Percentiles rank a stretch among this genome's conserved stretches.
phyloP scores from a whole-genome alignment of 2,329 filamentous ascomycete species.

The Cladophialophora exuberans region DNA sequence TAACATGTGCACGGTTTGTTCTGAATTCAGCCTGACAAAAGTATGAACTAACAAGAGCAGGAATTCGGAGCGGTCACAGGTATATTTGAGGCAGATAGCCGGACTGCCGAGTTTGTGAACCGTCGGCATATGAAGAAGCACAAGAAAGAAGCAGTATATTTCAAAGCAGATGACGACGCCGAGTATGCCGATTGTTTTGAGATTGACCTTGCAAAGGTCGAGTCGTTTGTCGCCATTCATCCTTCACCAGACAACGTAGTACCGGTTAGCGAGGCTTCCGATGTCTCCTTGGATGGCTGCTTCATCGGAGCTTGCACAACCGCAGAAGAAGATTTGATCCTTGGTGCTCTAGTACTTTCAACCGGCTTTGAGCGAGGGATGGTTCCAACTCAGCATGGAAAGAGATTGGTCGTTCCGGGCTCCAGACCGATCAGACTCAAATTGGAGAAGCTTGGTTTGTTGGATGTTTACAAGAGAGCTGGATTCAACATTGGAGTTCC shows the following conservation, averaged over 20 bases:
- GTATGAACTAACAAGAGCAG: neutral
- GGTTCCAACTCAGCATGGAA: slow-evolving; percentile 38
- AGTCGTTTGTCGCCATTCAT: slow-evolving; percentile 45
- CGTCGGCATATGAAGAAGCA: slow-evolving; percentile 38
- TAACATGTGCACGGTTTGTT: slow-evolving; percentile 50
- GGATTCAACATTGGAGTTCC: slow-evolving; percentile 47
- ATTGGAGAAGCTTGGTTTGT: slow-evolving; percentile 41
- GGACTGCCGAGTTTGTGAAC: slow-evolving; percentile 41
- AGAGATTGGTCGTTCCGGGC: slow-evolving; percentile 45
- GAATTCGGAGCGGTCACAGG: slow-evolving; percentile 51
- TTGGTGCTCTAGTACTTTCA: slow-evolving; percentile 47
- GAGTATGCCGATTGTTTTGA: slow-evolving; percentile 41
- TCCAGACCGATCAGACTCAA: slow-evolving; percentile 43
- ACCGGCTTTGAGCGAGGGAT: slow-evolving; percentile 41
- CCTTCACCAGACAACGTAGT: slow-evolving; percentile 50
- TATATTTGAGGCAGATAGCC: slow-evolving; percentile 46
- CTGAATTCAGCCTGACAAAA: neutral
- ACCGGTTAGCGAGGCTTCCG: slow-evolving; percentile 39
- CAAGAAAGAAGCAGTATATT: slow-evolving; percentile 42
- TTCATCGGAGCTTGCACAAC: slow-evolving; percentile 55
- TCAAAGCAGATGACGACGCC: slow-evolving; percentile 44
- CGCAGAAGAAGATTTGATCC: slow-evolving; percentile 49
- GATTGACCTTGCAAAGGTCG: slow-evolving; percentile 44
- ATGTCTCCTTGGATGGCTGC: slow-evolving; percentile 44
- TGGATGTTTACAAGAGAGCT: slow-evolving; percentile 43